A percentile compares a stretch with the other conserved stretches of the same genome.
phyloP scores from a whole-genome alignment of 768 basidiomycete species.

The Phaeotremella fagi region DNA sequence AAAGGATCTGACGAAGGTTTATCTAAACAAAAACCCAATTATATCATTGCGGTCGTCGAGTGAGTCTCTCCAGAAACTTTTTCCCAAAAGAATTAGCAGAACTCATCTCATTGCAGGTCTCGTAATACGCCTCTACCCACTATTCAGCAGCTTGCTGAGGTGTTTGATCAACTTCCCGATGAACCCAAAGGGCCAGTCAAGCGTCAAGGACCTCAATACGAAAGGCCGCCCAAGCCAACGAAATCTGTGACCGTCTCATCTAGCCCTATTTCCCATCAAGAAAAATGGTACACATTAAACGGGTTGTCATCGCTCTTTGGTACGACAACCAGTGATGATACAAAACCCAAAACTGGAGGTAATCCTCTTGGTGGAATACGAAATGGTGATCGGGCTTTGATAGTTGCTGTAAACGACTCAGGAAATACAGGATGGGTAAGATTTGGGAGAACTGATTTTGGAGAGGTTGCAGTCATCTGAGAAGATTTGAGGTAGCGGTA shows the following conservation, averaged over 20 bases:
- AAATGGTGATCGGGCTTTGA: slow-evolving; percentile 72
- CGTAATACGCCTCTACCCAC: slow-evolving; percentile 76
- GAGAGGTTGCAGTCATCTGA: slow-evolving; percentile 51
- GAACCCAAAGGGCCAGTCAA: slow-evolving; percentile 51
- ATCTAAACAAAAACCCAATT: slow-evolving; percentile 73
- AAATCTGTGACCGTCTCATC: neutral
- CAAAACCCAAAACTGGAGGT: slow-evolving; percentile 8
- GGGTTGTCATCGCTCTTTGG: neutral
- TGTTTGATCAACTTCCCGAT: slow-evolving; percentile 67
- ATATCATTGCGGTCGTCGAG: slow-evolving; percentile 80
- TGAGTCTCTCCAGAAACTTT: slow-evolving; percentile 49
- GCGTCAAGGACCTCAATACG: slow-evolving; percentile 27
- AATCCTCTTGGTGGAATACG: slow-evolving; percentile 79
- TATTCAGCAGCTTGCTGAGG: slow-evolving; percentile 65
- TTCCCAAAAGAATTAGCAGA: neutral
- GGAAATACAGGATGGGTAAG: slow-evolving; percentile 84
- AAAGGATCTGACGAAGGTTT: slow-evolving; percentile 59
- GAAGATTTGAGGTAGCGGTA: neutral
- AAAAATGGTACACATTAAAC: neutral
- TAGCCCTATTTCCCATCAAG: neutral
- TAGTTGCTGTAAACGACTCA: slow-evolving; percentile 82
- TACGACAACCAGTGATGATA: neutral
- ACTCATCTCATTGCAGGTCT: slow-evolving; percentile 55
- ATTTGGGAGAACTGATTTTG: slow-evolving; percentile 68
- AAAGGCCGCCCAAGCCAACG: slow-evolving; percentile 2